phyloP scores from a whole-genome alignment of 495 filamentous ascomycete genomes.

The Pseudomonodictys pantanalensis region DNA sequence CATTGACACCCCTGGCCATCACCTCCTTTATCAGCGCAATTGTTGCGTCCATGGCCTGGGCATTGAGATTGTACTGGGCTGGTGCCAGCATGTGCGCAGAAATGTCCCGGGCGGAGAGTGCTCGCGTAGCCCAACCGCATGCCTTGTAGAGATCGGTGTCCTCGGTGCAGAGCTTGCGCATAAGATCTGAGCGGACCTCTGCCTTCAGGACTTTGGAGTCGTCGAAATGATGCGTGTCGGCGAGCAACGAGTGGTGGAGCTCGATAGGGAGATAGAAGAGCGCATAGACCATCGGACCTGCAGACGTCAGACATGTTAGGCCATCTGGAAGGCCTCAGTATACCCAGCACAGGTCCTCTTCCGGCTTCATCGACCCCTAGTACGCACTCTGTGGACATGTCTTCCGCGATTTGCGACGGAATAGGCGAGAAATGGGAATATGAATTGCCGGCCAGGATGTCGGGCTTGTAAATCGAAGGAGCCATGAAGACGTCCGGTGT shows the following conservation, averaged over 20 bases:
- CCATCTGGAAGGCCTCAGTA: not conserved
- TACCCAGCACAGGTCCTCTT: conserved; percentile 82
- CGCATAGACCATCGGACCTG: conserved; percentile 92
- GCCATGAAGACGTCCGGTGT: conserved; percentile 61
- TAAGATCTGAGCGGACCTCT: conserved; percentile 65
- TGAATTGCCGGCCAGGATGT: conserved; percentile 67
- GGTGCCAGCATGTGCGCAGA: conserved; percentile 74
- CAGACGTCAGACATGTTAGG: not conserved
- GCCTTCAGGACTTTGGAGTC: conserved; percentile 87
- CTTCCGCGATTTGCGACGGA: conserved; percentile 48
- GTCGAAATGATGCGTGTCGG: conserved; percentile 76
- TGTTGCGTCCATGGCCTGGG: conserved; percentile 96
- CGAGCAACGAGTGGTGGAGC: conserved; percentile 68
- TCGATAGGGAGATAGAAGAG: conserved; percentile 76
- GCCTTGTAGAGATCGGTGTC: conserved; percentile 59
- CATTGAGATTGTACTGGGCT: conserved; percentile 83
- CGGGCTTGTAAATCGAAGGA: conserved; percentile 65
- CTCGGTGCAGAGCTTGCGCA: conserved; percentile 69
- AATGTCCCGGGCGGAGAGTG: conserved; percentile 83
- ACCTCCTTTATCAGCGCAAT: conserved; percentile 77
- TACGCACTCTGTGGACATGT: conserved; percentile 56
- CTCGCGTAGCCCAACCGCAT: conserved; percentile 78
- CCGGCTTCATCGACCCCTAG: conserved; percentile 96
- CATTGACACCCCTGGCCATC: conserved; percentile 68
- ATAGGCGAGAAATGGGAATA: conserved; percentile 83